These are phyloP conservation scores for Ammopiptanthus mongolicus DNA, from an alignment of 306 rosid genomes.

Conservation along the genomic window DNA sequence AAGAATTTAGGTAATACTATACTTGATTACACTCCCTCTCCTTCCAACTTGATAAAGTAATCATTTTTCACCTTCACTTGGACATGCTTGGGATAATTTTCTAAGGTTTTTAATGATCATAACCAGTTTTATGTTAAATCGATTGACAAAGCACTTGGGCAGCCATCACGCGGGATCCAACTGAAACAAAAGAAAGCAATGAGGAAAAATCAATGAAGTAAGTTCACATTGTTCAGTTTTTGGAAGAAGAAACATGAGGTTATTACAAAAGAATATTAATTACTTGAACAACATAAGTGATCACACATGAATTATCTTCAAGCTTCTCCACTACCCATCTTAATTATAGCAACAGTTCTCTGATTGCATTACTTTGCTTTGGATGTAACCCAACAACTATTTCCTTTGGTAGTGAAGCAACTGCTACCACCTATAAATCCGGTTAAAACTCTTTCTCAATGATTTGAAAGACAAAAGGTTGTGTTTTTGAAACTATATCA, in stretches of 20 bases:
- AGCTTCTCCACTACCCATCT: constrained; percentile 94
- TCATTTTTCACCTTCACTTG: constrained; percentile 37
- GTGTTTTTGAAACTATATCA: too few species aligned
- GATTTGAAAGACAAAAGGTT: background rate
- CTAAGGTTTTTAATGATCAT: constrained; percentile 72
- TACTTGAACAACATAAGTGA: constrained; percentile 89
- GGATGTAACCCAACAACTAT: constrained; percentile 85
- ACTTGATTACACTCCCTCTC: background rate
- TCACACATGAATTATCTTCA: constrained; percentile 65
- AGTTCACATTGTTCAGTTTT: background rate
- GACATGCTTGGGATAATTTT: constrained; percentile 63
- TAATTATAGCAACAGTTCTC: constrained; percentile 75
- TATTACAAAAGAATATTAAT: background rate
- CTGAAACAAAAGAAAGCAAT: too few species aligned
- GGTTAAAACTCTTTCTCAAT: background rate
- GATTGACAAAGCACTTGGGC: too few species aligned
- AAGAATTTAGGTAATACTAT: background rate
- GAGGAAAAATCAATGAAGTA: background rate
- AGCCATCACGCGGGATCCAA: too few species aligned
- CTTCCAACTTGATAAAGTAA: constrained; percentile 18
- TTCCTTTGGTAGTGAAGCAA: constrained; percentile 86
- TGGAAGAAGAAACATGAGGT: background rate
- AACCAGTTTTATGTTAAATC: too few species aligned
- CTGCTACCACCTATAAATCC: constrained; percentile 75
- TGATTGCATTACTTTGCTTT: constrained; percentile 73